Conservation (phyloP, 768 basidiomycete species). For the Auricularia sp. region DNA sequence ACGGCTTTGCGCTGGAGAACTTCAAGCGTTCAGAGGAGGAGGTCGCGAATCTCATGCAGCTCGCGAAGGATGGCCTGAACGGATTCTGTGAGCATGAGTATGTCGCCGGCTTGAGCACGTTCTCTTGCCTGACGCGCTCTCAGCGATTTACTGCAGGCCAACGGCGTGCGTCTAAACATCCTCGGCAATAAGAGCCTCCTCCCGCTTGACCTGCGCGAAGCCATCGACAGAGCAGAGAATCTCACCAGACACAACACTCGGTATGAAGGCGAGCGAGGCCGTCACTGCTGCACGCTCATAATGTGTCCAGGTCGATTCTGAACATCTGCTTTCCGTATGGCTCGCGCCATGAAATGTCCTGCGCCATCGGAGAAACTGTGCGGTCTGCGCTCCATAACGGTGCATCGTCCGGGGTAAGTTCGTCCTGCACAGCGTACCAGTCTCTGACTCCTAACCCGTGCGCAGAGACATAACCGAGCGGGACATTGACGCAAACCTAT, state of each 20-base stretch:
- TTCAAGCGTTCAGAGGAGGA: slow-evolving; percentile 82
- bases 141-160: slow-evolving; percentile 69
- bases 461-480: slow-evolving; percentile 49
- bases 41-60: slow-evolving; percentile 77
- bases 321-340: slow-evolving; percentile 92
- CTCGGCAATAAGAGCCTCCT: slow-evolving; percentile 69
- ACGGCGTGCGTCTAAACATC: slow-evolving; percentile 78
- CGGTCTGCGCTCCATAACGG: slow-evolving; percentile 24
- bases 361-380: slow-evolving; percentile 38
- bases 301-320: slow-evolving; percentile 34
- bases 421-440: not conserved
- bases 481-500: slow-evolving; percentile 54
- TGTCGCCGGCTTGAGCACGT: slow-evolving; percentile 15
- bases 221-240: slow-evolving; percentile 59
- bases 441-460: not conserved
- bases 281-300: not conserved
- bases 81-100: slow-evolving; percentile 79
- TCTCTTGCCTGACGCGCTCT: not conserved
- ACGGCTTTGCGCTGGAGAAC: slow-evolving; percentile 97
- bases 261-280: slow-evolving; percentile 29
- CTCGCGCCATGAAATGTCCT: slow-evolving; percentile 83
- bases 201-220: slow-evolving; percentile 61
- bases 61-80: slow-evolving; percentile 66
- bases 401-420: not conserved
- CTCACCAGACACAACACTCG: slow-evolving; percentile 64